Evolutionary conservation across 495 filamentous ascomycete genomes (phyloP).

Genomic region (Tuber melanosporum): DNA sequence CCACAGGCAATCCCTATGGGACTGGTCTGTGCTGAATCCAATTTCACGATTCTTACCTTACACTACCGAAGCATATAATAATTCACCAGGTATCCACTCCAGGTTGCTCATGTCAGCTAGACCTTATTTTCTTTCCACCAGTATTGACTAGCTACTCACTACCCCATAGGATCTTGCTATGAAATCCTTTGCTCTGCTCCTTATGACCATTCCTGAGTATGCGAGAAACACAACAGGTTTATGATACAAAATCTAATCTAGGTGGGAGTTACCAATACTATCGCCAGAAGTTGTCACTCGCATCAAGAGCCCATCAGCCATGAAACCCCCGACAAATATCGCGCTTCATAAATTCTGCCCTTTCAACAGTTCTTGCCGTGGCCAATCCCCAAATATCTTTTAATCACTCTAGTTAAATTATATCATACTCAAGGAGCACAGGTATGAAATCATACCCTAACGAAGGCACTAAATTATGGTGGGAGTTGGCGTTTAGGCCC

Average conservation of each 20-base stretch:
- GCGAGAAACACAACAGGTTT: not conserved
- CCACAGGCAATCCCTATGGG: no score
- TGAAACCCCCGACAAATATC: not conserved
- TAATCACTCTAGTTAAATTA: not conserved
- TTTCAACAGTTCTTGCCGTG: not conserved
- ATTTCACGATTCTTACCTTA: no score
- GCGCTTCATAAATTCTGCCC: not conserved
- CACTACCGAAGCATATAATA: no score
- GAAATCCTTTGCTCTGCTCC: no score
- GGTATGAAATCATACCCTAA: not conserved
- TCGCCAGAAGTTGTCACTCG: not conserved
- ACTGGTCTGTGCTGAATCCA: no score
- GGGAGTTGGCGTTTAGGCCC: not conserved
- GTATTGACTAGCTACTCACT: no score
- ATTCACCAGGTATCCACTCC: no score
- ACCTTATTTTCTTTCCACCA: no score
- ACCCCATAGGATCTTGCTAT: no score
- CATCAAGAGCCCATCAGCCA: not conserved
- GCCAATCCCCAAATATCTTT: not conserved
- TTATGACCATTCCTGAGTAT: no score
- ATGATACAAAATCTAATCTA: not conserved
- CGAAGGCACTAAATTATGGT: not conserved
- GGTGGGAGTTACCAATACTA: not conserved
- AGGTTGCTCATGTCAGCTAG: no score
- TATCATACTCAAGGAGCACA: no score